A percentile compares a stretch with the other conserved stretches of the same genome.
Conservation (phyloP, 495 filamentous ascomycete genomes). For the Tetracladium marchalianum region DNA sequence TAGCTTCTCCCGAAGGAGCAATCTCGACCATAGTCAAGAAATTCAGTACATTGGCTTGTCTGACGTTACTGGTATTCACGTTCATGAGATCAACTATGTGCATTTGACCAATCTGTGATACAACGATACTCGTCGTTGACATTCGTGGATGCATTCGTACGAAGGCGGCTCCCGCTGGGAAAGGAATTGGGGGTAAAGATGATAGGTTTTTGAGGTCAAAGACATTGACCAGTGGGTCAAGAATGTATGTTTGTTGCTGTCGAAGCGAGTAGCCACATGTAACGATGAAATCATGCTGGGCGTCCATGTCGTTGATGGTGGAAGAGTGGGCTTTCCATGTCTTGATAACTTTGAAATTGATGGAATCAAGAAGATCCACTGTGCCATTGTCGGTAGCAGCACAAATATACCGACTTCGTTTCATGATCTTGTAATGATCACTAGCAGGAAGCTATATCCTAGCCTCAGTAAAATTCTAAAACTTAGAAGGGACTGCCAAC, state of each 20-base stretch:
- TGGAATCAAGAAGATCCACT: constrained; percentile 75
- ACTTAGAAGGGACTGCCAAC: constrained; percentile 25
- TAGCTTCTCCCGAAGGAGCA: constrained; percentile 80
- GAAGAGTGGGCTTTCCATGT: constrained; percentile 80
- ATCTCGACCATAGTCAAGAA: constrained; percentile 70
- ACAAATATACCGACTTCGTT: constrained; percentile 79
- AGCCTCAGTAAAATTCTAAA: constrained; percentile 4
- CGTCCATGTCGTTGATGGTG: constrained; percentile 89
- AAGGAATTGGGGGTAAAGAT: constrained; percentile 80
- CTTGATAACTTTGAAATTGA: constrained; percentile 66
- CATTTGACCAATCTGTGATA: constrained; percentile 81
- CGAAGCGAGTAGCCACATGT: constrained; percentile 83
- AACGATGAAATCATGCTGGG: constrained; percentile 79
- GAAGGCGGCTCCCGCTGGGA: constrained; percentile 83
- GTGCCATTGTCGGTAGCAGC: constrained; percentile 78
- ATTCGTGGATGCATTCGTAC: constrained; percentile 92
- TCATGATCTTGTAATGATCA: constrained; percentile 81
- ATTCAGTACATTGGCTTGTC: constrained; percentile 66
- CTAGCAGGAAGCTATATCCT: constrained; percentile 51
- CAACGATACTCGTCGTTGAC: constrained; percentile 84
- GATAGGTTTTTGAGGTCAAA: constrained; percentile 84
- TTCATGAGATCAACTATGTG: constrained; percentile 96
- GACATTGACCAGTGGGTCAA: constrained; percentile 86
- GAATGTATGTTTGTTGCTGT: constrained; percentile 42
- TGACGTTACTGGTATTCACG: constrained; percentile 76